Percentiles rank a stretch among this genome's conserved stretches.
These are phyloP conservation scores for Leucocoprinus leucothites DNA, from an alignment of 768 basidiomycete species.

Conservation along the genomic window DNA sequence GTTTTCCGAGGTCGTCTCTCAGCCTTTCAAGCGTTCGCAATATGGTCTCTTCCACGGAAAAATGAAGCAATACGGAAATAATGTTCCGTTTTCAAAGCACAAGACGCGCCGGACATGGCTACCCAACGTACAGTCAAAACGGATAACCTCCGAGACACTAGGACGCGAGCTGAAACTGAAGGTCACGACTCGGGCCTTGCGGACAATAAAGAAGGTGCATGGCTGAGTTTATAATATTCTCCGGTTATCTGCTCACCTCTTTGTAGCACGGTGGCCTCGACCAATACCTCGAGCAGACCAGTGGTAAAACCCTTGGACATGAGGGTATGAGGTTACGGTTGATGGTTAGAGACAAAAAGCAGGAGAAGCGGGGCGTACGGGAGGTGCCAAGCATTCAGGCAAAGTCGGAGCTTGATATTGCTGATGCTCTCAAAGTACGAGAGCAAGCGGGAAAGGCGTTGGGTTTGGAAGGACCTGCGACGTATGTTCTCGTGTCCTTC, in stretches of 20 bases:
- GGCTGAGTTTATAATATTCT: slow-evolving; percentile 12
- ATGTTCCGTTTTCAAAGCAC: slow-evolving; percentile 83
- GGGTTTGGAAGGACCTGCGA: slow-evolving; percentile 22
- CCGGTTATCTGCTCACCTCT: background rate
- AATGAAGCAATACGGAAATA: slow-evolving; percentile 79
- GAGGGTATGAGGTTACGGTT: slow-evolving; percentile 50
- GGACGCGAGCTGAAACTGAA: slow-evolving; percentile 59
- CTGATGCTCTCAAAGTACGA: slow-evolving; percentile 17
- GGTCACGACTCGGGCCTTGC: slow-evolving; percentile 71
- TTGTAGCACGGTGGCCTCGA: slow-evolving; percentile 67
- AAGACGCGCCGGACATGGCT: slow-evolving; percentile 89
- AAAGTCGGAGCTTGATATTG: background rate
- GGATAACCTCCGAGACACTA: slow-evolving; percentile 64
- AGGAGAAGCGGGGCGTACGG: no score
- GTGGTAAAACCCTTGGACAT: slow-evolving; percentile 32
- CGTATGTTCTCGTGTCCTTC: slow-evolving; percentile 17
- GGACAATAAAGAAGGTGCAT: slow-evolving; percentile 80
- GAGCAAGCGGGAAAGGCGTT: slow-evolving; percentile 25
- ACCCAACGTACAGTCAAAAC: slow-evolving; percentile 82
- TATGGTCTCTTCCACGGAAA: slow-evolving; percentile 83
- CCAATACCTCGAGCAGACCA: slow-evolving; percentile 52
- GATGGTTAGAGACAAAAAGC: slow-evolving; percentile 25
- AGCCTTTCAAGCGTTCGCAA: slow-evolving; percentile 79
- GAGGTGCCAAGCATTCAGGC: background rate
- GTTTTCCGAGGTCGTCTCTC: slow-evolving; percentile 40